Evolutionary conservation across 225 moss, liverwort and hornwort species (phyloP).

Genomic region (Pleurozium schreberi): DNA sequence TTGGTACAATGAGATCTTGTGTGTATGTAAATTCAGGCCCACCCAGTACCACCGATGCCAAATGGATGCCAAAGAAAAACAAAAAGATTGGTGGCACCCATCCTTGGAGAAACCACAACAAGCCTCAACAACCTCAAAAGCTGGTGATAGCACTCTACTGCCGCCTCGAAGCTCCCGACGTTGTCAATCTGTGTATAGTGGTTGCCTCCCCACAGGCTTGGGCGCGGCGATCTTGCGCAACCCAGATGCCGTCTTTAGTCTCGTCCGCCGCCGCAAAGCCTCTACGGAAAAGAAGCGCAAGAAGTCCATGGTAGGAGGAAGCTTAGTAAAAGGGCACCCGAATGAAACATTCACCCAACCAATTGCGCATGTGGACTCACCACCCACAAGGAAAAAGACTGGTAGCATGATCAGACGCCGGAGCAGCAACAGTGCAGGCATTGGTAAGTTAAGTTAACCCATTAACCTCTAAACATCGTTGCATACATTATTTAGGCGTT

Average conservation of each 20-base stretch:
- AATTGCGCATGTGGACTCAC: not conserved
- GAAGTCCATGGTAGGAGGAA: not conserved
- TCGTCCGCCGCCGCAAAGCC: not conserved
- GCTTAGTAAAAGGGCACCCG: no score
- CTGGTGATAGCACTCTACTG: no score
- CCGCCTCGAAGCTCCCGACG: not conserved
- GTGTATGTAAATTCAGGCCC: constrained; percentile 4
- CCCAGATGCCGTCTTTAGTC: constrained; percentile 11
- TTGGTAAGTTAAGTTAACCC: not conserved
- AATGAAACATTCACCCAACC: not conserved
- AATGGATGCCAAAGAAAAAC: constrained; percentile 15
- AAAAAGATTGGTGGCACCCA: constrained; percentile 46
- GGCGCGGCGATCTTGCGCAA: constrained; percentile 9
- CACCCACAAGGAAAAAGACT: not conserved
- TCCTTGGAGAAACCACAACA: constrained; percentile 13
- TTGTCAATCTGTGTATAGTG: not conserved
- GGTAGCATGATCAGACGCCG: not conserved
- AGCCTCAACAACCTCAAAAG: not conserved
- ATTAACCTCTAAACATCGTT: no score
- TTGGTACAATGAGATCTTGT: no score
- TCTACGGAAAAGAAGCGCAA: not conserved
- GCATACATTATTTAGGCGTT: no score
- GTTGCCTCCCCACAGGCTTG: not conserved
- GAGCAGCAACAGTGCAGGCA: not conserved
- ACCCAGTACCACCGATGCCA: constrained; percentile 40